These are phyloP conservation scores for Cucumis sativus DNA, from an alignment of 306 rosid species.

Conservation along the genomic window Cucumber_9930_V3 NC_026659.2:4438001-4438500, in stretches of 20 bases:
- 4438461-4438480: background rate
- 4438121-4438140: no score
- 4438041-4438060: no score
- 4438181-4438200: background rate
- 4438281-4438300: background rate
- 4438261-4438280: background rate
- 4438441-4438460: background rate
- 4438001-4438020: no score
- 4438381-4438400: background rate
- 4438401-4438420: background rate
- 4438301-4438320: background rate
- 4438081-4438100: no score
- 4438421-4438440: background rate
- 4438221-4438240: background rate
- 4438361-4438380: background rate
- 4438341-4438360: background rate
- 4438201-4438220: background rate
- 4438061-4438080: no score
- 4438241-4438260: background rate
- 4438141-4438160: no score
- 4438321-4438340: background rate
- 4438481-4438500: background rate
- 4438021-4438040: no score
- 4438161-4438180: no score
- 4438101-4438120: no score